phyloP scores from a whole-genome alignment of 2,329 filamentous ascomycete genomes.

The Cladosporium austrohemisphaericum region DNA sequence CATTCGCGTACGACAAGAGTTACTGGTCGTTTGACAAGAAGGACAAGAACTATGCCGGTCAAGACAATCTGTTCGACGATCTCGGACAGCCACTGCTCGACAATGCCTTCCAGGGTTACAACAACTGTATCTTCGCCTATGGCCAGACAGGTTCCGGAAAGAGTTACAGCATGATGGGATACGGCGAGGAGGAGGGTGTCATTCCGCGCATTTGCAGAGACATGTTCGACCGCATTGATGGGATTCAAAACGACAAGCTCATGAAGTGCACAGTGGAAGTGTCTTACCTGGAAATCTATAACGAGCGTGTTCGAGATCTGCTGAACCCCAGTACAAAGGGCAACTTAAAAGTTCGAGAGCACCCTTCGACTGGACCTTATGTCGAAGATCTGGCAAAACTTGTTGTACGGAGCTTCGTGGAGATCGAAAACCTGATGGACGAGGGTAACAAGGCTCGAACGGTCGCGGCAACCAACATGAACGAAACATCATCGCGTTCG shows the following conservation, averaged over 20 bases:
- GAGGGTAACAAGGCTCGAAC: slow-evolving; percentile 98
- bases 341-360: slow-evolving; percentile 94
- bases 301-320: slow-evolving; percentile 92
- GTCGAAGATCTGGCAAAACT: slow-evolving; percentile 97
- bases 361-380: slow-evolving; percentile 95
- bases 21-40: slow-evolving; percentile 96
- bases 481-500: slow-evolving; percentile 96
- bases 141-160: slow-evolving; percentile 98
- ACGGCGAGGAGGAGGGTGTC: slow-evolving; percentile 90
- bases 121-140: slow-evolving; percentile 99
- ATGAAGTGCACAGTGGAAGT: slow-evolving; percentile 92
- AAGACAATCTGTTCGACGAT: slow-evolving; percentile 84
- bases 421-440: slow-evolving; percentile 98
- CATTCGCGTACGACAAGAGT: slow-evolving; percentile 92
- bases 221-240: slow-evolving; percentile 85
- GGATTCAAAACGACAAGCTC: slow-evolving; percentile 66
- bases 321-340: slow-evolving; percentile 94
- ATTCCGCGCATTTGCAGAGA: slow-evolving; percentile 96
- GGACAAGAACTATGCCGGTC: slow-evolving; percentile 79
- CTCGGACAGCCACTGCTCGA: slow-evolving; percentile 86
- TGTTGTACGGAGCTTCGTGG: slow-evolving; percentile 85
- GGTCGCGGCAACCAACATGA: slow-evolving; percentile 99
- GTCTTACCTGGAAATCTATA: slow-evolving; percentile 98
- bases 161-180: slow-evolving; percentile 99
- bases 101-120: slow-evolving; percentile 97